Evolutionary conservation across 805 yeast species (phyloP), one percentile per base, ranked within the genome.

Genomic region (Candida namnaoensis): DNA sequence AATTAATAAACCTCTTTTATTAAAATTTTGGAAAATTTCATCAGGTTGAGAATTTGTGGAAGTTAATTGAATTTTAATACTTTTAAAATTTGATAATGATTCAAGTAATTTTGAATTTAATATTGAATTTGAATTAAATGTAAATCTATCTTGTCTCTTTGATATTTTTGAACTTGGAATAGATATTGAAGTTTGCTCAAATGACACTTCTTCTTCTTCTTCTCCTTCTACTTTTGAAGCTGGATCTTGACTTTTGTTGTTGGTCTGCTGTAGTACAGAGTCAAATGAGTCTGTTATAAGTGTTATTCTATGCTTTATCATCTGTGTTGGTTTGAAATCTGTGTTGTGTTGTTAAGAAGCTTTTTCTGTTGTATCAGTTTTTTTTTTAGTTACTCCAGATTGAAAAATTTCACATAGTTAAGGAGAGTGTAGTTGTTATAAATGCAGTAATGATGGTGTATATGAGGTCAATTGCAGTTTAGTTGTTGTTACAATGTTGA

Each of bases 51-150:
- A 28, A 4, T 43, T 36, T 4, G 27, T 11, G 24, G 43, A 35
- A 10, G 44, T 25, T 56, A 55, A 54, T 28, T 49, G 55, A 1
- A 54, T 24, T 11, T 55, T 44, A 24, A 52, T 36, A 43, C 42
- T 37, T 38, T 48, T 52, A 2, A 52, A 27, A 24, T 47, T 42
- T 7, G 34, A 28, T 8, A 54, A 37, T 3, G 48, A 8, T 5
- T 30, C 33, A 13, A 8, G 7, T 11, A 30, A 30, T 30, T 13
- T 30, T 26, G 28, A 8, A 7, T 8, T 8, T 26, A 10, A 26
- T 26, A 10, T 30, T 5, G 33, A 30, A 30, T 7, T 11, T 7
- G n/a, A 30, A 5, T 7, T 7, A 5, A 30, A 11, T 11, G 33
- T 30, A 12, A 30, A 12, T 13, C 33, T 30, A 13, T 30, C 33